phyloP scores from a whole-genome alignment of 208 protist species.

The Vickermania spadyakhi region DNA sequence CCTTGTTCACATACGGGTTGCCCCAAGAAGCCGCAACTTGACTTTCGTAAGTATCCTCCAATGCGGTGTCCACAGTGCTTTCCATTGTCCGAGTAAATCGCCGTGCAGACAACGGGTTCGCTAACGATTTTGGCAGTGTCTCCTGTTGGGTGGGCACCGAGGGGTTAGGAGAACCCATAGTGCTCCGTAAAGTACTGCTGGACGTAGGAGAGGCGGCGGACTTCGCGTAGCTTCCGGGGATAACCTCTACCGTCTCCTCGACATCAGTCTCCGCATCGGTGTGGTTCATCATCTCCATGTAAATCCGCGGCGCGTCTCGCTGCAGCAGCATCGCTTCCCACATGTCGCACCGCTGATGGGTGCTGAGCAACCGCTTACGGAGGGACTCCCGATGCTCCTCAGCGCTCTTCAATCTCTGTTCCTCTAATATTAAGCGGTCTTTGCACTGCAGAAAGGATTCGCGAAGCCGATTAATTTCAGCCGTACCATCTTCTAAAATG shows the following conservation, averaged over 20 bases:
- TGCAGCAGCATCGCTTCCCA: slow-evolving; percentile 38
- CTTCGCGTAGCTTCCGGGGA: neutral
- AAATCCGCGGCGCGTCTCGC: slow-evolving; percentile 1
- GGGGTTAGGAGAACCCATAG: neutral
- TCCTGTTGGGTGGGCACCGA: neutral
- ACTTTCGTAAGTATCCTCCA: slow-evolving; percentile 40
- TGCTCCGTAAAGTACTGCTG: neutral
- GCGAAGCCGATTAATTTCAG: slow-evolving; percentile 57
- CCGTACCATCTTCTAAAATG: slow-evolving; percentile 35
- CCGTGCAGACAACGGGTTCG: neutral
- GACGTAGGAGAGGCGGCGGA: neutral
- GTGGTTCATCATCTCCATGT: neutral
- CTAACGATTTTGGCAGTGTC: neutral
- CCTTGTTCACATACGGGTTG: slow-evolving; percentile 67
- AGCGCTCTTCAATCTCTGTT: slow-evolving; percentile 45
- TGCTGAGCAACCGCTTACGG: slow-evolving; percentile 19
- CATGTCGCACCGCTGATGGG: slow-evolving; percentile 25
- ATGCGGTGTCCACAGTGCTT: slow-evolving; percentile 1
- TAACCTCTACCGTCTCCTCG: neutral
- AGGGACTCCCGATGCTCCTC: slow-evolving; percentile 35
- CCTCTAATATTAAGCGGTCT: slow-evolving; percentile 54
- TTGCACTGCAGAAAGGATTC: slow-evolving; percentile 66
- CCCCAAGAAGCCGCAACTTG: slow-evolving; percentile 55
- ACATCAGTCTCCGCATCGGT: neutral
- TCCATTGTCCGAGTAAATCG: neutral